These are phyloP conservation scores for Saprolegnia parasitica DNA, from an alignment of 352 stramenopile genomes.

Conservation along the genomic window DNA sequence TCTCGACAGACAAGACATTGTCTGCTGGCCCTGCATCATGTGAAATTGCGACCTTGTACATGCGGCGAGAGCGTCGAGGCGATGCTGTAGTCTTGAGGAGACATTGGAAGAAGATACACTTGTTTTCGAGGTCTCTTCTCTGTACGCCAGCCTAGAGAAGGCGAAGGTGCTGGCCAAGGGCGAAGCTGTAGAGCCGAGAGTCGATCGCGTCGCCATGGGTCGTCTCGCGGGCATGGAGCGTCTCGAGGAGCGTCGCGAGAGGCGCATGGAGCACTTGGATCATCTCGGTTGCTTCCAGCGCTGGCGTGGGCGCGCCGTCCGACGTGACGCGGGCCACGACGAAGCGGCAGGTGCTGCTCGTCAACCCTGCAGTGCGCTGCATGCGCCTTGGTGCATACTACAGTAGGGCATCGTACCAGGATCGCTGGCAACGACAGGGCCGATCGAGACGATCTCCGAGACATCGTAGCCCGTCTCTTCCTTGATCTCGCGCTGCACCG, in stretches of 20 bases:
- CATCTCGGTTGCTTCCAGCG: slow-evolving; percentile 14
- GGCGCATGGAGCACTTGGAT: slow-evolving; percentile 21
- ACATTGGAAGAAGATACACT: too few species aligned
- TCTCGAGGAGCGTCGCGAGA: slow-evolving; percentile 7
- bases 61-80: too few species aligned
- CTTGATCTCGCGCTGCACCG: slow-evolving; percentile 75
- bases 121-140: too few species aligned
- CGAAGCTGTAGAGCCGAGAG: slow-evolving; percentile 18
- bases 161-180: slow-evolving; percentile 8
- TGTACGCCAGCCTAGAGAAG: background rate
- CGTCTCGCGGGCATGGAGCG: background rate
- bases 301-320: background rate
- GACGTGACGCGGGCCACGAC: slow-evolving; percentile 50
- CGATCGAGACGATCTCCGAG: slow-evolving; percentile 38
- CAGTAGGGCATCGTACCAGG: slow-evolving; percentile 31
- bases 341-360: slow-evolving; percentile 62
- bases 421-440: slow-evolving; percentile 75
- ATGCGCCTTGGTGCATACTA: background rate
- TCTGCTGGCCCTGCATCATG: too few species aligned
- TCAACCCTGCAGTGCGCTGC: slow-evolving; percentile 39
- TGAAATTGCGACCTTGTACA: too few species aligned
- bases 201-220: slow-evolving; percentile 12
- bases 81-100: too few species aligned
- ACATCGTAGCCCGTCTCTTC: slow-evolving; percentile 89
- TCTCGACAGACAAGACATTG: too few species aligned